A percentile compares a stretch with the other conserved stretches of the same genome.
Evolutionary conservation across 805 yeast genomes (phyloP).

Genomic region (Teunomyces aglyptinius): DNA sequence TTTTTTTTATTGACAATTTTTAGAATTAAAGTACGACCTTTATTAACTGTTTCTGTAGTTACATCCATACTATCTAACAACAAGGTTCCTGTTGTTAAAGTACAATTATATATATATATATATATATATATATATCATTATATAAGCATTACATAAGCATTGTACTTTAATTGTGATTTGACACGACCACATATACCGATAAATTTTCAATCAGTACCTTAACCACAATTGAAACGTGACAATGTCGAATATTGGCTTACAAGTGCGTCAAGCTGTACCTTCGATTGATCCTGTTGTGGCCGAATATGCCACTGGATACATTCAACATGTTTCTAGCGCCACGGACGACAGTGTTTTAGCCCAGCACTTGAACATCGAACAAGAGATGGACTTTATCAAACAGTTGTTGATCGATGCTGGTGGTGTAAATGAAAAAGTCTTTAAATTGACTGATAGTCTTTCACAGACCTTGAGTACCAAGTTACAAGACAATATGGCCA

Average conservation of each 20-base stretch:
- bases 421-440: constrained; percentile 60
- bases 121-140: no score
- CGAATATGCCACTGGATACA: constrained; percentile 90
- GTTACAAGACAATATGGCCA: constrained; percentile 66
- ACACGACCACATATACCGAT: constrained; percentile 1
- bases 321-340: constrained; percentile 72
- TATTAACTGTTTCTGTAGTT: neutral
- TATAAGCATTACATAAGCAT: no score
- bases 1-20: neutral
- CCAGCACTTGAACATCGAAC: constrained; percentile 61
- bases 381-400: constrained; percentile 68
- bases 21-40: no score
- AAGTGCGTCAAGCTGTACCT: constrained; percentile 84
- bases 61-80: neutral
- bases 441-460: constrained; percentile 45
- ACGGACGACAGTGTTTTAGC: constrained; percentile 83
- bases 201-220: neutral
- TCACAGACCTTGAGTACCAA: constrained; percentile 50
- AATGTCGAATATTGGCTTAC: constrained; percentile 46
- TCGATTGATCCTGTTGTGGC: constrained; percentile 81
- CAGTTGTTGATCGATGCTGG: constrained; percentile 78
- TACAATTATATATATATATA: no score
- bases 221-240: neutral
- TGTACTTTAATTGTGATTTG: no score
- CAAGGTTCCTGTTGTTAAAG: no score